Evolutionary conservation across 2,329 filamentous ascomycete species (phyloP), one percentile per base, ranked within the genome.

Genomic region (Cladosporium sphaerospermum): DNA sequence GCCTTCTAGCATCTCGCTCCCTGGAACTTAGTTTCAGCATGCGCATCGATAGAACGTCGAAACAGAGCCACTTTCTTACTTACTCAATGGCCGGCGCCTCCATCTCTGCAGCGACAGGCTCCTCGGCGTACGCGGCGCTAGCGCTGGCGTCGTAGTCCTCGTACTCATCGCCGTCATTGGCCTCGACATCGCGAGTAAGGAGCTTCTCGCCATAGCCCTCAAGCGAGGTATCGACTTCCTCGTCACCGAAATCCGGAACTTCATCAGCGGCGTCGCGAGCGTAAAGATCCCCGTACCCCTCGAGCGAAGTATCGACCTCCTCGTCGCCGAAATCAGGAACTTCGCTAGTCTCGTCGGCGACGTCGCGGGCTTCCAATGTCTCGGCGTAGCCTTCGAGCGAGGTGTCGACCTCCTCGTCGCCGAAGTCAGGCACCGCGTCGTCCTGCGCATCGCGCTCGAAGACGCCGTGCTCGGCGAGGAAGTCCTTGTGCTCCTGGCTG

Each of bases 201-300:
- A 36, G 39, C 8, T 16, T 41, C 23, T 28, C 23, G 23, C 23
- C 23, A 7, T 28, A 28, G 14, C 45, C 51, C 34, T 51, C 51
- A 16, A 52, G 53, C n/a, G 53, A 55, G 5, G 42, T 47, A 23
- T 56, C 53, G 32, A 55, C 37, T 3, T 52, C 48, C 18, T 41
- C 42, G 31, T 37, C 33, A 19, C 36, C 53, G 19, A 40, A 31
- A 11, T 49, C 36, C 13, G 14, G 46, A 9, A 31, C 39, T 2
- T 43, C 41, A 10, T 33, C 32, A 6, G 23, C 28, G 10, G 28
- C 31, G 19, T 52, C 41, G 16, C 31, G 43, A 8, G 28, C 16
- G 36, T 42, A 40, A 7, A 47, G 28, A 14, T 36, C 37, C 9
- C 34, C 52, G 14, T 54, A 52, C n/a, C 48, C 47, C 14, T 51